These are phyloP conservation scores for Metarhizium guizhouense DNA, from an alignment of 2,329 filamentous ascomycete species.

Conservation along the genomic window DNA sequence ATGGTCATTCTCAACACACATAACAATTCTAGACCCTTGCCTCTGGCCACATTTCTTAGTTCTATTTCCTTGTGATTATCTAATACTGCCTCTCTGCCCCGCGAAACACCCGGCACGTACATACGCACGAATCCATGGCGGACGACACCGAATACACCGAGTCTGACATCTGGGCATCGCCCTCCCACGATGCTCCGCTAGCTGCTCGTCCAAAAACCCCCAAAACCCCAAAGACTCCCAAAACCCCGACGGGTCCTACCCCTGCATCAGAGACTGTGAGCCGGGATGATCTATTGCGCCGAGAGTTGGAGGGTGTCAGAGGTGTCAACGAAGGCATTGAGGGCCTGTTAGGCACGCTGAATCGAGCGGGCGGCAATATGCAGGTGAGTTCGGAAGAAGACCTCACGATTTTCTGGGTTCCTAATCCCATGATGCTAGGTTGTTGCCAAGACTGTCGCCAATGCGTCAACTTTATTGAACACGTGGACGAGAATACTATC, in stretches of 20 bases:
- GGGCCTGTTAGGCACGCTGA: constrained; percentile 60
- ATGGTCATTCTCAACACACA: neutral
- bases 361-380: constrained; percentile 71
- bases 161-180: constrained; percentile 39
- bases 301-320: constrained; percentile 73
- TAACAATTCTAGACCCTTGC: neutral
- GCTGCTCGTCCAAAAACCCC: constrained; percentile 25
- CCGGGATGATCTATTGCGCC: constrained; percentile 64
- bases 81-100: neutral
- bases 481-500: constrained; percentile 95
- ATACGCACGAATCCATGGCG: constrained; percentile 26
- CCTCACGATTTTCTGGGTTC: neutral
- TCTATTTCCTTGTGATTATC: neutral
- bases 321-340: constrained; percentile 86
- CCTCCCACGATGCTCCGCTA: constrained; percentile 22
- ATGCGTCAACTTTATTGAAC: constrained; percentile 81
- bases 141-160: constrained; percentile 37
- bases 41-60: neutral
- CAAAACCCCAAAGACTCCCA: constrained; percentile 37
- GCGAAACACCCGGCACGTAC: neutral
- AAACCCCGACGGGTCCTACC: constrained; percentile 31
- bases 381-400: constrained; percentile 36
- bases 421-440: constrained; percentile 42
- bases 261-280: constrained; percentile 40
- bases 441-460: constrained; percentile 75